Conservation (phyloP, 495 filamentous ascomycete species). For the Pyrenopolyporus hunteri region DNA sequence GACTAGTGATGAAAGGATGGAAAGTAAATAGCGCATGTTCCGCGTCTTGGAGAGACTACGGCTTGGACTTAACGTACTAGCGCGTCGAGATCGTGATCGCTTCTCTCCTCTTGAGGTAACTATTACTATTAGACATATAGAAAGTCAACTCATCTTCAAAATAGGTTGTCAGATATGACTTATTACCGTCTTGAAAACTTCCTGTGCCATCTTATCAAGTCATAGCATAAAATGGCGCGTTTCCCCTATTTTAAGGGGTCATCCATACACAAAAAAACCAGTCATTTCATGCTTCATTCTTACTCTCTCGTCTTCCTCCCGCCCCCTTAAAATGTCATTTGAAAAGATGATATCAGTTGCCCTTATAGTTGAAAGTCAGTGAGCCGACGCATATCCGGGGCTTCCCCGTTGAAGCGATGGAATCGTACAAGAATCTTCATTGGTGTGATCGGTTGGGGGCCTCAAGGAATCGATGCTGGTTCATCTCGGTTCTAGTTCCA, state of each 20-base stretch:
- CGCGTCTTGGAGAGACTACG: neutral
- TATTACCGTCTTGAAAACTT: neutral
- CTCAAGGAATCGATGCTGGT: too few species aligned
- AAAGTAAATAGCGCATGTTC: neutral
- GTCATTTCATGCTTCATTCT: too few species aligned
- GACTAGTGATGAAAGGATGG: neutral
- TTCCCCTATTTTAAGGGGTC: neutral
- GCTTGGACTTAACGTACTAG: constrained; percentile 12
- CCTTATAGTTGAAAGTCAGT: too few species aligned
- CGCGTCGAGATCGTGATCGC: constrained; percentile 13
- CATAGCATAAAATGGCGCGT: neutral
- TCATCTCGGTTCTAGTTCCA: neutral
- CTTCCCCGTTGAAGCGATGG: too few species aligned
- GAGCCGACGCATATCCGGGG: too few species aligned
- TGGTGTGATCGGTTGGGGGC: too few species aligned
- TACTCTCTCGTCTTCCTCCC: too few species aligned
- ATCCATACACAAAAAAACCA: too few species aligned
- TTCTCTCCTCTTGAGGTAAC: neutral
- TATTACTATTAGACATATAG: neutral
- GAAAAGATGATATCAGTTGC: too few species aligned
- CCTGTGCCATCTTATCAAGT: too few species aligned
- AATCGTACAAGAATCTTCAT: too few species aligned
- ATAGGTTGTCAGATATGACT: neutral
- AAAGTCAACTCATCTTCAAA: neutral
- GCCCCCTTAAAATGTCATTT: too few species aligned